These are phyloP conservation scores for Lagenidium giganteum DNA, from an alignment of 352 stramenopile genomes.

Conservation along the genomic window DNA sequence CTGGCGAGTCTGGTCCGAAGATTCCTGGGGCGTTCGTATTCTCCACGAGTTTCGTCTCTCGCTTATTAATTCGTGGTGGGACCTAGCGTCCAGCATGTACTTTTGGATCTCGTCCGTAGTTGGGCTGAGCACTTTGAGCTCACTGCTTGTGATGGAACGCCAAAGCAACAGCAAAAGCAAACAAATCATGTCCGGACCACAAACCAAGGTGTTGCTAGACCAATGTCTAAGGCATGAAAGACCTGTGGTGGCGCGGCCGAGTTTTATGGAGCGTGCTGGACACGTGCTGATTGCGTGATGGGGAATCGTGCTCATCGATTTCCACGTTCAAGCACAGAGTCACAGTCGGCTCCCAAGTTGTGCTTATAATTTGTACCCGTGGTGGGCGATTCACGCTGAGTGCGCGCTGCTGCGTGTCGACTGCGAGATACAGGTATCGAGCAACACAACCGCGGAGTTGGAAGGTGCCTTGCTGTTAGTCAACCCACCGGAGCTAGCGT, in stretches of 20 bases:
- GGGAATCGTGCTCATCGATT: background rate
- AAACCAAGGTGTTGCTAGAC: too few species aligned
- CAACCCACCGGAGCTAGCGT: too few species aligned
- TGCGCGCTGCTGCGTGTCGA: slow-evolving; percentile 10
- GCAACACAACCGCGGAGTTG: too few species aligned
- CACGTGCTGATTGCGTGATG: background rate
- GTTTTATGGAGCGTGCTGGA: too few species aligned
- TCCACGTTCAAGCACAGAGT: slow-evolving; percentile 4
- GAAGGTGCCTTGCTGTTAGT: too few species aligned
- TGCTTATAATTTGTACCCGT: slow-evolving; percentile 6
- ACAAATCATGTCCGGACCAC: too few species aligned
- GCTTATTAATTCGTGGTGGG: slow-evolving; percentile 2
- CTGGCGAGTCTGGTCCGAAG: slow-evolving; percentile 3
- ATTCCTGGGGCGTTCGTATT: slow-evolving; percentile 4
- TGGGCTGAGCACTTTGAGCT: too few species aligned
- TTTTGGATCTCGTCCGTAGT: slow-evolving; percentile 8
- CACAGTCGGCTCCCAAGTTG: background rate
- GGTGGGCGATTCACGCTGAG: background rate
- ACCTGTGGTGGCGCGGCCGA: too few species aligned
- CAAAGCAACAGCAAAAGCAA: too few species aligned
- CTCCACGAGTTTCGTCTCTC: slow-evolving; percentile 9
- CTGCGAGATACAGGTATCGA: too few species aligned
- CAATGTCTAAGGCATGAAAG: too few species aligned
- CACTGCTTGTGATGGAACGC: too few species aligned
- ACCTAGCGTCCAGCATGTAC: slow-evolving; percentile 6